These are phyloP conservation scores for Tricholoma bakamatsutake DNA, from an alignment of 768 basidiomycete genomes.

Conservation along the genomic window DNA sequence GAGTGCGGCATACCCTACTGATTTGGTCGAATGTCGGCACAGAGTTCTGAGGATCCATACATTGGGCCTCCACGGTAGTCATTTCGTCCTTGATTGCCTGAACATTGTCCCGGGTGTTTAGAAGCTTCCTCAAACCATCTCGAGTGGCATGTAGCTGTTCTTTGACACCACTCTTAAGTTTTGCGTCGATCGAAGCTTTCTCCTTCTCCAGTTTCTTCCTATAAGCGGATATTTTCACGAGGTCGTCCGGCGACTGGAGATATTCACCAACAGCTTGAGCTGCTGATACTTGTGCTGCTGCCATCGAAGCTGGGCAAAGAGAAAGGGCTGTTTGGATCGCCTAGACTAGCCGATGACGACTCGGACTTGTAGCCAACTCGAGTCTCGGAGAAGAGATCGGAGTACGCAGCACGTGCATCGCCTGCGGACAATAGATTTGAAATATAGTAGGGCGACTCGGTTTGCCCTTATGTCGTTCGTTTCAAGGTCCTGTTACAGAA, in stretches of 20 bases:
- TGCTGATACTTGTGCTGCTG: slow-evolving; percentile 59
- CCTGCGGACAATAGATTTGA: background rate
- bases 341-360: background rate
- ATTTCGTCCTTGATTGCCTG: slow-evolving; percentile 84
- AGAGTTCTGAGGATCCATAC: slow-evolving; percentile 66
- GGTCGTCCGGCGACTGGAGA: slow-evolving; percentile 90
- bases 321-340: background rate
- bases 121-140: slow-evolving; percentile 78
- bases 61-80: slow-evolving; percentile 70
- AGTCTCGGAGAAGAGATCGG: no score
- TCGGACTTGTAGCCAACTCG: background rate
- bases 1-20: slow-evolving; percentile 60
- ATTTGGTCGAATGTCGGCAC: slow-evolving; percentile 94
- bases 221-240: slow-evolving; percentile 81
- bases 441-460: background rate
- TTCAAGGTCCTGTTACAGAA: background rate
- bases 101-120: slow-evolving; percentile 71
- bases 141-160: slow-evolving; percentile 89
- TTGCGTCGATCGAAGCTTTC: slow-evolving; percentile 87
- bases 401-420: slow-evolving; percentile 6
- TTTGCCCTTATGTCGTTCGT: slow-evolving; percentile 2
- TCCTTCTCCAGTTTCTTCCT: slow-evolving; percentile 96
- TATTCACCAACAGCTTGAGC: slow-evolving; percentile 87
- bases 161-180: slow-evolving; percentile 86
- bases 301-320: slow-evolving; percentile 26